phyloP scores from a whole-genome alignment of 2,329 filamentous ascomycete species.

The Dendrostoma leiphaemia region DNA sequence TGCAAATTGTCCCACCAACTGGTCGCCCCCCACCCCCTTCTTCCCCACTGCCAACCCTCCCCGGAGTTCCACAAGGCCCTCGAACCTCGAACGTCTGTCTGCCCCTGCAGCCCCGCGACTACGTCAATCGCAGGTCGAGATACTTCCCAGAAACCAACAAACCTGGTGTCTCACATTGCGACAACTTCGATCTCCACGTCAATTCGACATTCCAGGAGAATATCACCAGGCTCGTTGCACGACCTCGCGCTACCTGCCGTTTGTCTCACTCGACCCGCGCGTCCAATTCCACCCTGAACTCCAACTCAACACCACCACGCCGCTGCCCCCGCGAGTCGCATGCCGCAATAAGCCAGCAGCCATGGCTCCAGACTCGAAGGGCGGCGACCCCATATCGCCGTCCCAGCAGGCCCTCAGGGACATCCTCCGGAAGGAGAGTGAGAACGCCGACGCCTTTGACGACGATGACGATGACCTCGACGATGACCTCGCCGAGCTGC shows the following conservation, averaged over 20 bases:
- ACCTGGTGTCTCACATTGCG: conserved; percentile 4
- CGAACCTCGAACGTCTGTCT: conserved; percentile 3
- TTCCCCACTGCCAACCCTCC: conserved; percentile 15
- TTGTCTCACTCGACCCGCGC: conserved; percentile 3
- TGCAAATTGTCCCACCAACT: conserved; percentile 4
- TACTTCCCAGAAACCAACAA: conserved; percentile 3
- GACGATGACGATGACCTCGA: conserved; percentile 29
- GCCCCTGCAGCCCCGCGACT: conserved; percentile 9
- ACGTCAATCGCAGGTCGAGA: conserved; percentile 15
- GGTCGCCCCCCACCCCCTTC: too few species aligned
- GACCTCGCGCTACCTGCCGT: not conserved
- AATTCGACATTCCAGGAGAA: conserved; percentile 1
- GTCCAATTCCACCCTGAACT: not conserved
- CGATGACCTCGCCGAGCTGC: conserved; percentile 30
- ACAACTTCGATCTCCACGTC: not conserved
- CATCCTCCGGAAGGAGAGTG: conserved; percentile 14
- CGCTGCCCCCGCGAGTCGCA: not conserved
- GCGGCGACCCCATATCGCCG: not conserved
- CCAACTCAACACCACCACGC: not conserved
- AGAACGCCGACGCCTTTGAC: conserved; percentile 24
- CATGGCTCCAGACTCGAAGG: conserved; percentile 12
- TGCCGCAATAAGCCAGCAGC: conserved; percentile 7
- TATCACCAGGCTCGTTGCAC: conserved; percentile 1
- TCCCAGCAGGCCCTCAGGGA: conserved; percentile 5
- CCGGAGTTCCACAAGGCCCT: conserved; percentile 13